Conservation (phyloP, 2,329 filamentous ascomycete species). For the Pseudocercospora musae region DNA sequence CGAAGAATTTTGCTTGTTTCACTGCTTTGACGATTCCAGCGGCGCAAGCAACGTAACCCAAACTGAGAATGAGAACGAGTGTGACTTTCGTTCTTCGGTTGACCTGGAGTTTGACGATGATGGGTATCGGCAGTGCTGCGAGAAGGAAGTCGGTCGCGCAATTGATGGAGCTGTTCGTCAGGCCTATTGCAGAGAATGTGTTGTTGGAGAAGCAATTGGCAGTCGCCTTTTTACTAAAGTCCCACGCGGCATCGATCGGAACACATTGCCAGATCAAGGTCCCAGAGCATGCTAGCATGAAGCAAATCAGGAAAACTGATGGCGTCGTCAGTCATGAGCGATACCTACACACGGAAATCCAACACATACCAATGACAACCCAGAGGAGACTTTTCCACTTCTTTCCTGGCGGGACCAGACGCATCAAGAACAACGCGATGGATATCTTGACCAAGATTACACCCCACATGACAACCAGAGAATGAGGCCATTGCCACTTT, state of each 20-base stretch:
- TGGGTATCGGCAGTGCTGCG: constrained; percentile 42
- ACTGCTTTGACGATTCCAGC: constrained; percentile 45
- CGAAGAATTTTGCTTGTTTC: constrained; percentile 38
- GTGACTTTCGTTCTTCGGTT: constrained; percentile 43
- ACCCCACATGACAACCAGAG: constrained; percentile 47
- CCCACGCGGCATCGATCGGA: constrained; percentile 47
- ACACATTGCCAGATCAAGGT: constrained; percentile 50
- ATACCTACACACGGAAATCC: not conserved
- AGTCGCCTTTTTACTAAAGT: constrained; percentile 33
- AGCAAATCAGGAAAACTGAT: constrained; percentile 42
- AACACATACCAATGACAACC: constrained; percentile 41
- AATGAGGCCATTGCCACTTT: constrained; percentile 47
- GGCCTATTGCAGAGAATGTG: constrained; percentile 44
- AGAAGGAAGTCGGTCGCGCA: constrained; percentile 43
- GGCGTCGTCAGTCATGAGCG: constrained; percentile 15
- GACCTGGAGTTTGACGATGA: constrained; percentile 45
- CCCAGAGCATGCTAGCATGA: constrained; percentile 44
- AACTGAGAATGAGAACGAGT: constrained; percentile 36
- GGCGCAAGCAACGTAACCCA: constrained; percentile 43
- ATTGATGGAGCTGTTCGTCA: constrained; percentile 47
- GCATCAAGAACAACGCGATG: constrained; percentile 46
- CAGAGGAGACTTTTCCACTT: constrained; percentile 43
- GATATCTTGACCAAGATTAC: constrained; percentile 49
- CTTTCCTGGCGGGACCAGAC: constrained; percentile 41
- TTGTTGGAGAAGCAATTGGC: constrained; percentile 44